Evolutionary conservation across 192 early-diverging fungal species (phyloP).

Genomic region (Coemansia sp.): DNA sequence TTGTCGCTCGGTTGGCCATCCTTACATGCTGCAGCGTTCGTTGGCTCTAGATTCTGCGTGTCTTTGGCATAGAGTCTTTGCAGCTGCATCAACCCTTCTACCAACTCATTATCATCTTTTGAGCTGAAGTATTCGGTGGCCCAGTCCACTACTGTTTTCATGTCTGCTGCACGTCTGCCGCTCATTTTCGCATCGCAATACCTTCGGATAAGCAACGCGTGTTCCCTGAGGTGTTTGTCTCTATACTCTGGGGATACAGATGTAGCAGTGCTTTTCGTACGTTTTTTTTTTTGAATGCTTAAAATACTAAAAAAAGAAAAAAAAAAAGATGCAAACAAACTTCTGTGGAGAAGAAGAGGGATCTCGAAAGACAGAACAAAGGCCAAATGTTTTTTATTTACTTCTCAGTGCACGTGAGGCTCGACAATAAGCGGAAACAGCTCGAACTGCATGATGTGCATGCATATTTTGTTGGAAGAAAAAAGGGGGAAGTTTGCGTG

Average conservation of each 20-base stretch:
- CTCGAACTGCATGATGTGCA: slow-evolving; percentile 5
- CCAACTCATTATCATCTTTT: slow-evolving; percentile 30
- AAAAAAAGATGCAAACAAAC: neutral
- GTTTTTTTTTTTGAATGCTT: neutral
- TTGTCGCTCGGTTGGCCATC: slow-evolving; percentile 1
- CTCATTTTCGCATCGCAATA: neutral
- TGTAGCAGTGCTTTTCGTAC: neutral
- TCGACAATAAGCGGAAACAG: neutral
- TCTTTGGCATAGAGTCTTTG: slow-evolving; percentile 7
- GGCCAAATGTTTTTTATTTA: neutral
- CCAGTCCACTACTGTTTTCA: slow-evolving; percentile 35
- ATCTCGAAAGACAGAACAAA: neutral
- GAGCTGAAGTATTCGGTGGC: slow-evolving; percentile 40
- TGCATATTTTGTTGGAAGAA: neutral
- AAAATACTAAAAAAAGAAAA: neutral
- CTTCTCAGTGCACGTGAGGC: neutral
- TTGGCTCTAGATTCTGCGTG: neutral
- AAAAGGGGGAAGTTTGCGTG: neutral
- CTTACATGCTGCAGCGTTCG: neutral
- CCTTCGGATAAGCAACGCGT: neutral
- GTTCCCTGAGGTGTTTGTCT: neutral
- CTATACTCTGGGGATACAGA: neutral
- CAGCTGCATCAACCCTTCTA: slow-evolving; percentile 25
- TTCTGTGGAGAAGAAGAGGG: neutral
- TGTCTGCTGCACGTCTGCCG: neutral